Evolutionary conservation across 352 stramenopile genomes (phyloP).

Genomic region (Pythium volutum): DNA sequence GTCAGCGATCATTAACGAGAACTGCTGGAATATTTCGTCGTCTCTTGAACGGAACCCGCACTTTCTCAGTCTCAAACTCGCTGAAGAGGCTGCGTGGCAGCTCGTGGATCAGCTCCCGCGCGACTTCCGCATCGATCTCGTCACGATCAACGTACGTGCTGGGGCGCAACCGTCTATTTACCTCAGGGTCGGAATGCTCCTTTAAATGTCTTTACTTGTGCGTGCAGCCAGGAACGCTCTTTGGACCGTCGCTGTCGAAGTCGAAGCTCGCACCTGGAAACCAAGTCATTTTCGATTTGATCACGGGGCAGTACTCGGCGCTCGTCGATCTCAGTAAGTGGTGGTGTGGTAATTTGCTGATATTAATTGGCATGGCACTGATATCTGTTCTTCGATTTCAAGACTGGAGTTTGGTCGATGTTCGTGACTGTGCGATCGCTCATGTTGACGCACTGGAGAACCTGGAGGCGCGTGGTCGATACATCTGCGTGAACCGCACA

Average conservation of each 20-base stretch:
- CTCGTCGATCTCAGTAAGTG: conserved; percentile 79
- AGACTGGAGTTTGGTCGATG: conserved; percentile 87
- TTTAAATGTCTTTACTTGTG: not conserved
- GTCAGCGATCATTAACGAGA: conserved; percentile 81
- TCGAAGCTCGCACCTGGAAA: conserved; percentile 81
- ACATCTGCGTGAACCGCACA: conserved; percentile 84
- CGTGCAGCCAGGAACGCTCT: conserved; percentile 67
- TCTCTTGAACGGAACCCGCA: conserved; percentile 83
- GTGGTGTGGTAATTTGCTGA: not conserved
- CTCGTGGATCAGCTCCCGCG: conserved; percentile 83
- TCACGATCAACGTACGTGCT: conserved; percentile 81
- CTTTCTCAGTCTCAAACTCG: conserved; percentile 85
- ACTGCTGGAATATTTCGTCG: conserved; percentile 84
- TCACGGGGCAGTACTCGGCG: conserved; percentile 84
- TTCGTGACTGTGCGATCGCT: conserved; percentile 77
- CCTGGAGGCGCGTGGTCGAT: conserved; percentile 75
- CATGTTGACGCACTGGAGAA: conserved; percentile 84
- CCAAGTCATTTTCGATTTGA: conserved; percentile 86
- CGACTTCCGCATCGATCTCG: conserved; percentile 79
- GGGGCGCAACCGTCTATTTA: no score
- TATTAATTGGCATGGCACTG: not conserved
- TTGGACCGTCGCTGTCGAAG: conserved; percentile 79
- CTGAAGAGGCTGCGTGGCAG: conserved; percentile 85
- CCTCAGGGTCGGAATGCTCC: no score
- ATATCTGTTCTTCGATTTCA: not conserved